phyloP scores from a whole-genome alignment of 202 grass and related monocot species.

The Carex sylvatica region DNA sequence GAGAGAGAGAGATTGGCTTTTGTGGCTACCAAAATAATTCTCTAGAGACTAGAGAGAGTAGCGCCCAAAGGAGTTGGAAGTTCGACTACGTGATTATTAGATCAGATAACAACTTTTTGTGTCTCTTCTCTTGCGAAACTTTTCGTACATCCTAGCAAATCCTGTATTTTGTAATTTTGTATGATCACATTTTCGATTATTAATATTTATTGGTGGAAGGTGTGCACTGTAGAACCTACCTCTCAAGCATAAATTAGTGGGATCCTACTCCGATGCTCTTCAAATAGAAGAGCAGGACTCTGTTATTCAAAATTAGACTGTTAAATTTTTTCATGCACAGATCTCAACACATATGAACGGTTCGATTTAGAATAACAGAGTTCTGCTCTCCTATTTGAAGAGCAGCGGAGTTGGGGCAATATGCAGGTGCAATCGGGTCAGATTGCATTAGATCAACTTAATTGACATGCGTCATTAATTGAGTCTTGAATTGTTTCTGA shows the following conservation, averaged over 20 bases:
- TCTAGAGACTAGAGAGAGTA: background rate
- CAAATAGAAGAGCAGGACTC: no score
- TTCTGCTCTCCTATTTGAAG: no score
- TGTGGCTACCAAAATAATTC: background rate
- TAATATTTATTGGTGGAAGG: background rate
- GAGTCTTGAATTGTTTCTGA: no score
- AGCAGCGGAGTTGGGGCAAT: no score
- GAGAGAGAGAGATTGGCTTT: background rate
- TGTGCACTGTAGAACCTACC: background rate
- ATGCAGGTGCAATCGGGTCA: no score
- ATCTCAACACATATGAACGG: no score
- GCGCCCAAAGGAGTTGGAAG: background rate
- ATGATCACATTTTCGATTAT: background rate
- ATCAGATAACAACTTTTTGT: background rate
- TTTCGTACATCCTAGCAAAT: background rate
- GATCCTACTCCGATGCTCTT: no score
- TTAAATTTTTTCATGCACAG: no score
- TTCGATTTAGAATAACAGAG: no score
- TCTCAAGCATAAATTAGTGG: background rate
- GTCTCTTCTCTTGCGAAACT: background rate
- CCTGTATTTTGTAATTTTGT: background rate
- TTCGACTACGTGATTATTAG: conserved; percentile 21
- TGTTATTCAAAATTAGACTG: no score
- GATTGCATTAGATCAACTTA: no score
- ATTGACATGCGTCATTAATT: no score